Evolutionary conservation across 805 yeast species (phyloP).

Genomic region (Myxozyma mucilagina): DNA sequence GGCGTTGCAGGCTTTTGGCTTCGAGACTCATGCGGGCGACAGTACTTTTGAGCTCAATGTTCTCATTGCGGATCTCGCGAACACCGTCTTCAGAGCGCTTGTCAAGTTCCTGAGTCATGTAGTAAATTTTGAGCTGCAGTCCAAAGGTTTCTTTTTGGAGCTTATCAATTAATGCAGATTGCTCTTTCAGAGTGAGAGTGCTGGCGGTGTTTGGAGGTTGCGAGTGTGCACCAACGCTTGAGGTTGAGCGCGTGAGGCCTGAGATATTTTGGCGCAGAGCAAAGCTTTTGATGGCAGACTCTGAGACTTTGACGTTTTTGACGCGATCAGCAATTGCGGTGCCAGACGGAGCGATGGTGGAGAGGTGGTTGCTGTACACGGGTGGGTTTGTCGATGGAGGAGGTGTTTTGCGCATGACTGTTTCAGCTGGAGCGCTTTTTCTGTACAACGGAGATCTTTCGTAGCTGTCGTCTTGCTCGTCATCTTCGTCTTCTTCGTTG

Average conservation of each 20-base stretch:
- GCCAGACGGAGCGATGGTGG: slow-evolving; percentile 9
- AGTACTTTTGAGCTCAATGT: slow-evolving; percentile 32
- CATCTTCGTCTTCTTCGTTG: slow-evolving; percentile 7
- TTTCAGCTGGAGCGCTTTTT: neutral
- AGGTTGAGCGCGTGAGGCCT: neutral
- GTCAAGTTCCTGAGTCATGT: slow-evolving; percentile 32
- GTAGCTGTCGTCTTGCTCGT: slow-evolving; percentile 9
- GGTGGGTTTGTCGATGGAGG: neutral
- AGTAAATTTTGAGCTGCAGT: slow-evolving; percentile 30
- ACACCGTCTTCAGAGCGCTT: slow-evolving; percentile 33
- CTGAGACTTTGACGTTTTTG: slow-evolving; percentile 24
- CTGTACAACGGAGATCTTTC: slow-evolving; percentile 20
- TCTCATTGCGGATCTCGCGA: slow-evolving; percentile 31
- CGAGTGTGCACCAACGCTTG: neutral
- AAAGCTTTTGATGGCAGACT: slow-evolving; percentile 27
- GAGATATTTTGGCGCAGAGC: slow-evolving; percentile 1
- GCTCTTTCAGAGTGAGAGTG: slow-evolving; percentile 32
- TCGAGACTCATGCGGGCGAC: slow-evolving; percentile 29
- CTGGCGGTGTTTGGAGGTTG: slow-evolving; percentile 21
- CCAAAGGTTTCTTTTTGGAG: slow-evolving; percentile 35
- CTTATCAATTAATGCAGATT: slow-evolving; percentile 32
- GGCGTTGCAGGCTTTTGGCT: slow-evolving; percentile 24
- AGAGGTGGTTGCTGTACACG: neutral
- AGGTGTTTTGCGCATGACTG: neutral
- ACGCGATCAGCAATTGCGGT: slow-evolving; percentile 26